Conservation (phyloP, 2,329 filamentous ascomycete species). For the Geosmithia flava region DNA sequence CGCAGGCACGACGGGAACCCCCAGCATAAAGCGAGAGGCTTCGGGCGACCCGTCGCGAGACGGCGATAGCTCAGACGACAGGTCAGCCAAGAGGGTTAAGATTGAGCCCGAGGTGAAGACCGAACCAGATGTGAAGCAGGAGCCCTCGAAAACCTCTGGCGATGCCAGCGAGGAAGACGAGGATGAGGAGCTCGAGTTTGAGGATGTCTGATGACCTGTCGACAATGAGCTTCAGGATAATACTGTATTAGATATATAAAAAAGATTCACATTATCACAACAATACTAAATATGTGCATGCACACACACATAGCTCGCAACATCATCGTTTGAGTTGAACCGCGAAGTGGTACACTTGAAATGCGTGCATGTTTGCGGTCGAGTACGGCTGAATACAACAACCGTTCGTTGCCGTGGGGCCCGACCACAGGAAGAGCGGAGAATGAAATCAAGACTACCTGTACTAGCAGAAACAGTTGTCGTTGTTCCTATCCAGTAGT, state of each 20-base stretch:
- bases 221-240: not conserved
- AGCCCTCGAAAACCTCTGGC: not conserved
- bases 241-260: not conserved
- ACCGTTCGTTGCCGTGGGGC: not conserved
- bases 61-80: conserved; percentile 23
- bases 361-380: not conserved
- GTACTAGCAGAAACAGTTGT: too few relatives aligned
- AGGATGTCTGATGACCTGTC: conserved; percentile 29
- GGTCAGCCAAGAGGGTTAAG: conserved; percentile 48
- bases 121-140: conserved; percentile 9
- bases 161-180: conserved; percentile 30
- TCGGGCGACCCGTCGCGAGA: conserved; percentile 12
- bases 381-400: not conserved
- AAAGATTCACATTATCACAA: not conserved
- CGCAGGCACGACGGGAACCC: conserved; percentile 17
- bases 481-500: too few relatives aligned
- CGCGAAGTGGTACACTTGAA: not conserved
- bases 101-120: conserved; percentile 38
- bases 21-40: conserved; percentile 20
- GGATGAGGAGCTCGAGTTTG: conserved; percentile 44
- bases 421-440: not conserved
- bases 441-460: not conserved
- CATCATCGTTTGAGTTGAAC: not conserved
- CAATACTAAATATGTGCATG: not conserved
- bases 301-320: not conserved